These are phyloP conservation scores for Rhododendron mucronatum DNA, from an alignment of 148 eudicot genomes.

Conservation along the genomic window DNA sequence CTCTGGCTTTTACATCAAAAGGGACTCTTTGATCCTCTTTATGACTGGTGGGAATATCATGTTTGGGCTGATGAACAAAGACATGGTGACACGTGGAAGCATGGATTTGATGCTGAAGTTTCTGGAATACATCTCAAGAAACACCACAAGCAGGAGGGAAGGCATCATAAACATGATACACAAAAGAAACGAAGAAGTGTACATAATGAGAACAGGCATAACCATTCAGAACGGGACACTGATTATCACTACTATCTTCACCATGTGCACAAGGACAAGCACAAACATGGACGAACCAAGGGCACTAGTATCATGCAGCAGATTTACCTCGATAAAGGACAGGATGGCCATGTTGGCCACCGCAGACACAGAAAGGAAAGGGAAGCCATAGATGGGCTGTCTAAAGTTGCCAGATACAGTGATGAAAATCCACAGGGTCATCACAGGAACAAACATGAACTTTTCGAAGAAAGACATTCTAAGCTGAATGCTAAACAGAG, in stretches of 20 bases:
- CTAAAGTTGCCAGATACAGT: slow-evolving; percentile 17
- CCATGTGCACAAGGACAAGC: slow-evolving; percentile 66
- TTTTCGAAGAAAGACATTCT: slow-evolving; percentile 8
- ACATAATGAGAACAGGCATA: slow-evolving; percentile 32
- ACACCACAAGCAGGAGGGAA: slow-evolving; percentile 31
- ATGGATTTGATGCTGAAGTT: slow-evolving; percentile 22
- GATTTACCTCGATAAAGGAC: slow-evolving; percentile 23
- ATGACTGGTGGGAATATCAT: slow-evolving; percentile 93
- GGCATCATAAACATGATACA: slow-evolving; percentile 31
- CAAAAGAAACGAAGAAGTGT: slow-evolving; percentile 34
- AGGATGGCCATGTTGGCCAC: slow-evolving; percentile 29
- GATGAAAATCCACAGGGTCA: slow-evolving; percentile 22
- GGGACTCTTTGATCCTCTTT: slow-evolving; percentile 90
- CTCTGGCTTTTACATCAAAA: slow-evolving; percentile 92
- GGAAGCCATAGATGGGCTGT: slow-evolving; percentile 19
- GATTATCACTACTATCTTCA: slow-evolving; percentile 56
- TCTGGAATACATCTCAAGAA: slow-evolving; percentile 24
- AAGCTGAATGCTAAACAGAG: slow-evolving; percentile 15
- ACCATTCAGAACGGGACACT: slow-evolving; percentile 27
- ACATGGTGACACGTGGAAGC: slow-evolving; percentile 16
- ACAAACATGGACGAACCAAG: slow-evolving; percentile 49
- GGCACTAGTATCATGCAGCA: slow-evolving; percentile 22
- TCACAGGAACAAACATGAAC: slow-evolving; percentile 19
- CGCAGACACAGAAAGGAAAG: slow-evolving; percentile 38
- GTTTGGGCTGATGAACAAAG: slow-evolving; percentile 33